A percentile compares a stretch with the other conserved stretches of the same genome.
Evolutionary conservation across 2,329 filamentous ascomycete genomes (phyloP).

Genomic region (Fusarium goolgardi): DNA sequence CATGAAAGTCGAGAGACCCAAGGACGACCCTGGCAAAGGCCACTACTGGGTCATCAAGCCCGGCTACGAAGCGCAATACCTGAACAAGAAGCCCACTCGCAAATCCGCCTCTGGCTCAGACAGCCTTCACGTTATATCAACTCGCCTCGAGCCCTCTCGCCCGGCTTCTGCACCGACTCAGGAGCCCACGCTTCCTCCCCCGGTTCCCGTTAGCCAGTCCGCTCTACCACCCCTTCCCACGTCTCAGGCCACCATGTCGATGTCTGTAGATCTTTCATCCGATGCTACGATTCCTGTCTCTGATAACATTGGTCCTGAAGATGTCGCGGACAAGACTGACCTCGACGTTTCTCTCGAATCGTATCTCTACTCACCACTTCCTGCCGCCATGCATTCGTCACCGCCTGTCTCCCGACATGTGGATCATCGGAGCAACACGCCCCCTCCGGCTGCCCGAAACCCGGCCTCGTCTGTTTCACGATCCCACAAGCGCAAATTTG

Average conservation of each 20-base stretch:
- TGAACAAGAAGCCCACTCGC: slow-evolving; percentile 83
- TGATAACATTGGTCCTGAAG: slow-evolving; percentile 69
- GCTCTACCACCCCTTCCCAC: slow-evolving; percentile 56
- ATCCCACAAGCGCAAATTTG: slow-evolving; percentile 80
- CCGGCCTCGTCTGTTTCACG: slow-evolving; percentile 72
- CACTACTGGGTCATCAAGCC: slow-evolving; percentile 96
- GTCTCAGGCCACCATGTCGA: slow-evolving; percentile 53
- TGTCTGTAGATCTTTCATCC: slow-evolving; percentile 73
- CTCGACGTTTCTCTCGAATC: slow-evolving; percentile 56
- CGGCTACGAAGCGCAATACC: slow-evolving; percentile 89
- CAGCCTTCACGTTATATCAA: slow-evolving; percentile 69
- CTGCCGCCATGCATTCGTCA: slow-evolving; percentile 84
- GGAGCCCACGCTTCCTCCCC: slow-evolving; percentile 63
- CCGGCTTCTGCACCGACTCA: slow-evolving; percentile 54
- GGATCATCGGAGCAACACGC: slow-evolving; percentile 75
- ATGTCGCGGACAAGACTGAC: slow-evolving; percentile 58
- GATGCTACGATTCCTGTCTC: slow-evolving; percentile 82
- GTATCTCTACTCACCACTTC: slow-evolving; percentile 77
- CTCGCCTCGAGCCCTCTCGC: slow-evolving; percentile 64
- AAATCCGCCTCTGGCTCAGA: slow-evolving; percentile 67
- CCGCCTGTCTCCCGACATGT: slow-evolving; percentile 77
- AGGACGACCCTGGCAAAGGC: slow-evolving; percentile 96
- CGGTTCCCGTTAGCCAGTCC: slow-evolving; percentile 52
- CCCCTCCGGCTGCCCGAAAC: slow-evolving; percentile 74
- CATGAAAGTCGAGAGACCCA: slow-evolving; percentile 92